Conservation (phyloP, 495 filamentous ascomycete species). For the Trichoderma virens region DNA sequence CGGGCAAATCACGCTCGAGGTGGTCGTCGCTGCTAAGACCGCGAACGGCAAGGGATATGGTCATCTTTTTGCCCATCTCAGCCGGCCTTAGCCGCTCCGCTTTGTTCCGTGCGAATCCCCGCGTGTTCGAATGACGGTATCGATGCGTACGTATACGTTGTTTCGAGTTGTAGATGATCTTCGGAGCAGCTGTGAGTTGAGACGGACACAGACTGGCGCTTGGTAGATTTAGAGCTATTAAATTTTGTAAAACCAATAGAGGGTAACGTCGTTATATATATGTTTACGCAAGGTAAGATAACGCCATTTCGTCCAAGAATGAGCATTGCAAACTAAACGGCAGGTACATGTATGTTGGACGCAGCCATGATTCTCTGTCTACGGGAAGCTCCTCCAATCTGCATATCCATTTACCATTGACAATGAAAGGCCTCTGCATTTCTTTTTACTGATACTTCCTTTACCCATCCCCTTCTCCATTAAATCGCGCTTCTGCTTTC, state of each 20-base stretch:
- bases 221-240: not conserved
- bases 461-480: too few relatives aligned
- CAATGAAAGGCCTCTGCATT: too few relatives aligned
- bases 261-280: not conserved
- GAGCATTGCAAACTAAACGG: not conserved
- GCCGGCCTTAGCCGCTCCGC: constrained; percentile 1
- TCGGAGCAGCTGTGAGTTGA: too few relatives aligned
- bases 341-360: not conserved
- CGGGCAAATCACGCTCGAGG: too few relatives aligned
- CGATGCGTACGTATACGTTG: too few relatives aligned
- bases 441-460: too few relatives aligned
- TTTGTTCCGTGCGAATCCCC: not conserved
- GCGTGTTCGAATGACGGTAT: too few relatives aligned
- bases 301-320: not conserved
- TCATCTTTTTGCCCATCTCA: constrained; percentile 1
- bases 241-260: not conserved
- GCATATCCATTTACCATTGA: not conserved
- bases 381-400: not conserved
- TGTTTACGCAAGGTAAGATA: not conserved
- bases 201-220: too few relatives aligned
- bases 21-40: not conserved
- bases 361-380: not conserved
- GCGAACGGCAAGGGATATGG: not conserved
- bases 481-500: too few relatives aligned
- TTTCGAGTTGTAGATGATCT: not conserved